Percentiles rank a stretch among this genome's conserved stretches.
Evolutionary conservation across 495 filamentous ascomycete species (phyloP).

Genomic region (Aspergillus sclerotiicarbonarius): DNA sequence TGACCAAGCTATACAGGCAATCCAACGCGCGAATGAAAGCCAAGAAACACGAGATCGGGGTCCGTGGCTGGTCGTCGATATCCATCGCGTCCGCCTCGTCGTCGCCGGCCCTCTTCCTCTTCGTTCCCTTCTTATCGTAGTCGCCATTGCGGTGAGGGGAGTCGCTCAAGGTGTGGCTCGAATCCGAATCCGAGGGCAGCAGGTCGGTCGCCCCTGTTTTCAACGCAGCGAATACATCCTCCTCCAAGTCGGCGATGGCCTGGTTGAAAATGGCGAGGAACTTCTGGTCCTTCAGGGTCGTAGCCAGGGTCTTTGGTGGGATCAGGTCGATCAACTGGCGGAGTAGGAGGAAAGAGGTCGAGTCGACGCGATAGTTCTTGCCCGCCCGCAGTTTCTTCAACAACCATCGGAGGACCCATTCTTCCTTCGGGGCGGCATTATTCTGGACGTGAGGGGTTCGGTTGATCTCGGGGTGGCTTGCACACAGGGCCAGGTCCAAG

Average conservation of each 20-base stretch:
- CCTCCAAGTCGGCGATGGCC: slow-evolving; percentile 37
- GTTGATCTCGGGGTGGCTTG: slow-evolving; percentile 34
- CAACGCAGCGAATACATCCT: slow-evolving; percentile 33
- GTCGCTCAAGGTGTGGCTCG: slow-evolving; percentile 41
- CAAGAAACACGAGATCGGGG: slow-evolving; percentile 38
- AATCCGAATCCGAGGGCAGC: slow-evolving; percentile 33
- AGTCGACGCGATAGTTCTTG: slow-evolving; percentile 43
- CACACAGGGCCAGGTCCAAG: slow-evolving; percentile 39
- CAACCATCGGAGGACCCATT: slow-evolving; percentile 68
- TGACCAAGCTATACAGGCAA: slow-evolving; percentile 36
- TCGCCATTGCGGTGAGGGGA: slow-evolving; percentile 25
- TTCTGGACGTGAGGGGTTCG: slow-evolving; percentile 24
- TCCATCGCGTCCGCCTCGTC: slow-evolving; percentile 37
- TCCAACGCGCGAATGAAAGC: slow-evolving; percentile 40
- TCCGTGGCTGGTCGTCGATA: slow-evolving; percentile 35
- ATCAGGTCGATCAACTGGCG: slow-evolving; percentile 46
- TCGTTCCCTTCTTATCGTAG: slow-evolving; percentile 43
- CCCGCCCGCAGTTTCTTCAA: slow-evolving; percentile 56
- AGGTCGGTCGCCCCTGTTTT: slow-evolving; percentile 25
- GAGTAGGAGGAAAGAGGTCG: slow-evolving; percentile 49
- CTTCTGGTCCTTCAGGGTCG: slow-evolving; percentile 49
- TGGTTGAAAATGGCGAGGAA: slow-evolving; percentile 45
- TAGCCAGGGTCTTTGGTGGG: slow-evolving; percentile 44
- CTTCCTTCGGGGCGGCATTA: slow-evolving; percentile 50
- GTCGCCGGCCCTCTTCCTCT: slow-evolving; percentile 39